phyloP scores from a whole-genome alignment of 805 yeast species.

The Pichia scutulata region DNA sequence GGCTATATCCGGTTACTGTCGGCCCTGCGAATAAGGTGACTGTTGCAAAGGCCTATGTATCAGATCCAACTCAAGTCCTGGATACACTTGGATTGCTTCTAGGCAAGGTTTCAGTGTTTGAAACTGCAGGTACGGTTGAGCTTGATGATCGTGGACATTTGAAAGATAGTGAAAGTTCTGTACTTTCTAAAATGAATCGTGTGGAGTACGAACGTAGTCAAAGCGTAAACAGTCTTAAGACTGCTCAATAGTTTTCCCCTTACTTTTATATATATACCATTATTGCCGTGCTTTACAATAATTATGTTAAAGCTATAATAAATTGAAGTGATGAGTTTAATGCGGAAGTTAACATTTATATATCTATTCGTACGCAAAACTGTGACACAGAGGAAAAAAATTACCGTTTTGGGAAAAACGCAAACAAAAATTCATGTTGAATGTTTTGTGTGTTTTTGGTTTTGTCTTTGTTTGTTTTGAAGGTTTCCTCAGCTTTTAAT shows the following conservation, averaged over 20 bases:
- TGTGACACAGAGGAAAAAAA: neutral
- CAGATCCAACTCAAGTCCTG: constrained; percentile 76
- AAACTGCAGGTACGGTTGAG: constrained; percentile 68
- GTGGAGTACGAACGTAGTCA: constrained; percentile 93
- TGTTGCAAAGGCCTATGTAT: constrained; percentile 74
- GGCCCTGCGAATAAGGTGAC: constrained; percentile 89
- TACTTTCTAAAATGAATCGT: constrained; percentile 27
- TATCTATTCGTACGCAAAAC: neutral
- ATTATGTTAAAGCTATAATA: too few relatives aligned
- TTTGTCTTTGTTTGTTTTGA: neutral
- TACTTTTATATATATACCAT: neutral
- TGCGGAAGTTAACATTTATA: too few relatives aligned
- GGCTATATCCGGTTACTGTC: constrained; percentile 80
- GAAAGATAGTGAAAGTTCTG: constrained; percentile 37
- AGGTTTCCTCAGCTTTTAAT: neutral
- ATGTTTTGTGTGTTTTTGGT: neutral
- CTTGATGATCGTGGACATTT: constrained; percentile 75
- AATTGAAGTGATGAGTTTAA: too few relatives aligned
- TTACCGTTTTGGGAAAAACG: neutral
- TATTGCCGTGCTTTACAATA: too few relatives aligned
- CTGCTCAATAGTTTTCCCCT: neutral
- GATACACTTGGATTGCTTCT: constrained; percentile 75
- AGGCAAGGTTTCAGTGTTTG: constrained; percentile 73
- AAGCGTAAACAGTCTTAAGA: constrained; percentile 55
- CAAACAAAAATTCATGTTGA: neutral